Conservation (phyloP, 2,329 filamentous ascomycete genomes). For the Talaromyces sp. region DNA sequence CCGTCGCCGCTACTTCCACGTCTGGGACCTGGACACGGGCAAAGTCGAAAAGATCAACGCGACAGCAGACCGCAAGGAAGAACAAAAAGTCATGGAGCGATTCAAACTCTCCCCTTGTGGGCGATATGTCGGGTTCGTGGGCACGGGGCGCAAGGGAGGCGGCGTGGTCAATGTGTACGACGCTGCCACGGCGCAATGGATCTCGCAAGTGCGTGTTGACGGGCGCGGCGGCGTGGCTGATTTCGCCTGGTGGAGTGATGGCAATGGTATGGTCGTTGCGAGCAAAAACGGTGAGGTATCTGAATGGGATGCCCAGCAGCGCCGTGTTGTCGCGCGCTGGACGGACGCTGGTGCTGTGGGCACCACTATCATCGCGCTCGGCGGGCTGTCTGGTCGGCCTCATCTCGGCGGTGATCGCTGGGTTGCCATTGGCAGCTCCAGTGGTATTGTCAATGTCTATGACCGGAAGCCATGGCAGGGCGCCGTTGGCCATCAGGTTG, state of each 20-base stretch:
- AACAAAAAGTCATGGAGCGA: slow-evolving; percentile 85
- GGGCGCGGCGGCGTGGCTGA: slow-evolving; percentile 79
- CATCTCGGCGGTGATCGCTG: slow-evolving; percentile 72
- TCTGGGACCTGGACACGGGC: slow-evolving; percentile 83
- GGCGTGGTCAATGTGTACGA: slow-evolving; percentile 83
- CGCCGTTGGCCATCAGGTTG: slow-evolving; percentile 29
- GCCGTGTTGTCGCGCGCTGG: slow-evolving; percentile 75
- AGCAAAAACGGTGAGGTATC: slow-evolving; percentile 85
- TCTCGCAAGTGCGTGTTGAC: slow-evolving; percentile 75
- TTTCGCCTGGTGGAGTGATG: slow-evolving; percentile 87
- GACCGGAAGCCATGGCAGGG: slow-evolving; percentile 65
- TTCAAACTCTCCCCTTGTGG: slow-evolving; percentile 87
- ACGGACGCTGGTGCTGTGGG: slow-evolving; percentile 84
- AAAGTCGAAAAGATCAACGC: slow-evolving; percentile 74
- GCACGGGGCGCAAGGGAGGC: slow-evolving; percentile 76
- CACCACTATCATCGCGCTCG: slow-evolving; percentile 75
- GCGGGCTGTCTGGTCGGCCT: slow-evolving; percentile 42
- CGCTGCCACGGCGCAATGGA: slow-evolving; percentile 79
- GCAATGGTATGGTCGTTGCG: slow-evolving; percentile 74
- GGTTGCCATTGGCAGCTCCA: slow-evolving; percentile 81
- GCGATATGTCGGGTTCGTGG: slow-evolving; percentile 76
- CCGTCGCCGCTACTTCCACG: slow-evolving; percentile 85
- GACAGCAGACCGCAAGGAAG: slow-evolving; percentile 65
- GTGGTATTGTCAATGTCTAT: slow-evolving; percentile 90
- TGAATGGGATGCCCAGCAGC: slow-evolving; percentile 72